Conservation (phyloP, 169 alveolate species). For the Cryptosporidium bovis region DNA sequence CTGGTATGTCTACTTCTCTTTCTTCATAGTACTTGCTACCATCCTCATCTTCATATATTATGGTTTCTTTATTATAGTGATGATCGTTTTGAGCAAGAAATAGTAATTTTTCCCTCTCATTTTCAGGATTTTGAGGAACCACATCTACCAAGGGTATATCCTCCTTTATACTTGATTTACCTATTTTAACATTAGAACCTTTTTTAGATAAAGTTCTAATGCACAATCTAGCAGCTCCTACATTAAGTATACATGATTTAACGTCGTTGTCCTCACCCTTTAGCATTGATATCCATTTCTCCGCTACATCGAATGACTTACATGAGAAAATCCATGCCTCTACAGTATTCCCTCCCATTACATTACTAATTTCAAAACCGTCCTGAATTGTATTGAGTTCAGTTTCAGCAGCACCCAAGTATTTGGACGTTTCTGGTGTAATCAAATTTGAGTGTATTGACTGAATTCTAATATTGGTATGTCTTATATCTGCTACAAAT, state of each 20-base stretch:
- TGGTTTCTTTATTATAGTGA: constrained; percentile 15
- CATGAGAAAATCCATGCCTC: constrained; percentile 71
- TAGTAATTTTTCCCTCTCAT: constrained; percentile 51
- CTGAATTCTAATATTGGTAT: constrained; percentile 44
- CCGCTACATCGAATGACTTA: constrained; percentile 28
- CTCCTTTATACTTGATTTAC: not conserved
- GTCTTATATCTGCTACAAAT: constrained; percentile 68
- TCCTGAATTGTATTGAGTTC: constrained; percentile 37
- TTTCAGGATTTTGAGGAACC: constrained; percentile 23
- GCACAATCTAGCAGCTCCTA: constrained; percentile 55
- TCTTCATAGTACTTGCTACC: constrained; percentile 50
- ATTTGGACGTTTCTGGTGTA: constrained; percentile 46
- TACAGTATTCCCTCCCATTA: constrained; percentile 30
- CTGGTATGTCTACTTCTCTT: constrained; percentile 55
- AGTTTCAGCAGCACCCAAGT: constrained; percentile 35
- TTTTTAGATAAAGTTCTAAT: not conserved
- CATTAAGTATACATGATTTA: constrained; percentile 34
- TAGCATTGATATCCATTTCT: constrained; percentile 72
- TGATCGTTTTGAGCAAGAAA: constrained; percentile 30
- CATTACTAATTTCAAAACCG: constrained; percentile 67
- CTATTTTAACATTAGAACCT: not conserved
- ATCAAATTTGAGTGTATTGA: constrained; percentile 54
- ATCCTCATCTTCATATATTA: constrained; percentile 45
- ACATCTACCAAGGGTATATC: constrained; percentile 6
- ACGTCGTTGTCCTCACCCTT: constrained; percentile 47